Evolutionary conservation across 2,329 filamentous ascomycete genomes (phyloP), one percentile per base, ranked within the genome.

Genomic region (Thelonectria blattea): DNA sequence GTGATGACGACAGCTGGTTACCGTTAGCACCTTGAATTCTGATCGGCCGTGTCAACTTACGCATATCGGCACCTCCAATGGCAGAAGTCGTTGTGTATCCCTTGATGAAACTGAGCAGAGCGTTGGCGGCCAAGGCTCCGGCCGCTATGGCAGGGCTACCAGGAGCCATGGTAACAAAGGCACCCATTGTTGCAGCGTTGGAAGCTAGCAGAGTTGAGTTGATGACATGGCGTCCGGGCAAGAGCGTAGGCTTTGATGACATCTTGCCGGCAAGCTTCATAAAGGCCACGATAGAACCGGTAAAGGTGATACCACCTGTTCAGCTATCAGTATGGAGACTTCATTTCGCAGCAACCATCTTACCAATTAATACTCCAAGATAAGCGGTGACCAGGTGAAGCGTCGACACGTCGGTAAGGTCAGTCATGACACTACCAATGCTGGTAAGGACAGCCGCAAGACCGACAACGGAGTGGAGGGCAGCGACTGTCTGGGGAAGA

Each of bases 21-120:
- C 14, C 12, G 20, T 68, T 20, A 72, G 66, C 11, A 47, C 52
- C 5, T 32, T 10, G 6, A 17, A 7, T 20, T 14, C 4, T 12
- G 5, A 2, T 10, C 27, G 5, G 27, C 8, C 27, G 8, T 30
- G 27, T 30, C 24, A 18, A 74, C 73, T 71, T 78, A 76, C 86
- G 92, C 92, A 96, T 96, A 71, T 97, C 93, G 12, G 92, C 92
- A n/a, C 92, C 93, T 20, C 93, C 93, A 70, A 97, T 96, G 0
- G 91, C 91, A 2, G 92, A 85, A 0, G 93, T 96, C 0, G 92
- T 96, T 0, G 92, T 96, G 72, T 87, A 96, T 8, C 93, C 93
- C 74, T 96, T 94, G 63, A 90, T 79, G 74, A 96, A 96, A 61
- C 90, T 93, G 22, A 97, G 79, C 0, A 85, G 79, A 0, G 92